Base-by-base conservation (phyloP, 2,329 filamentous ascomycete genomes). In the Annulohypoxylon truncatum region DNA sequence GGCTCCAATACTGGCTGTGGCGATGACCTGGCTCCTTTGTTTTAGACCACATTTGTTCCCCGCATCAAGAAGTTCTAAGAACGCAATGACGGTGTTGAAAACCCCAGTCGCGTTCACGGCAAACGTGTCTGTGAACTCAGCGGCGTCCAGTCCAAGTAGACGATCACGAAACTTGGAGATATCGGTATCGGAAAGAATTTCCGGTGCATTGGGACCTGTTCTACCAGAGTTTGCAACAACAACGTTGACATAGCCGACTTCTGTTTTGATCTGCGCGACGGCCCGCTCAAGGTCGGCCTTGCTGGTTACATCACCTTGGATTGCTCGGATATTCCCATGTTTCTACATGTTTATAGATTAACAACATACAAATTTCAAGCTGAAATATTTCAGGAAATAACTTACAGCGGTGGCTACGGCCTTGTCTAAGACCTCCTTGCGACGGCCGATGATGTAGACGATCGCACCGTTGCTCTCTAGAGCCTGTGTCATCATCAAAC, bases 81-180 rank as follows among this genome's bases (percentile, higher is more conserved):
- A 88, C 0, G 87, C 87, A 0, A 88, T 83, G 1, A 86, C 87
- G 55, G 84, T 87, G 77, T 89, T 89, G 79, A 88, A 90, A 0
- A 89, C 81, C 35, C 85, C 82, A 0, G 86, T 83, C 29, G 87
- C 84, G 67, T 91, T 89, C 10, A 87, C 87, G 24, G 83, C 82
- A 76, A 84, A 89, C 0, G 84, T 86, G 38, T 82, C 75, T 50
- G 84, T 83, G 86, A 89, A 90, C 28, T 82, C 82, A 46, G 85
- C 83, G 52, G 86, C 80, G 33, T 71, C 67, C 42, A 62, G 67
- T 9, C 60, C 46, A 29, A 67, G 63, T 4, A 76, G 56, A 24
- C 46, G 33, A 9, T 61, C 60, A 1, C 68, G 67, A 38, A 73
- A 65, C 0, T 69, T 60, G 22, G 74, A 38, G 15, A 75, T 7